Evolutionary conservation across 768 basidiomycete genomes (phyloP), one percentile per base, ranked within the genome.

Genomic region (Leccinum disarticulatum): DNA sequence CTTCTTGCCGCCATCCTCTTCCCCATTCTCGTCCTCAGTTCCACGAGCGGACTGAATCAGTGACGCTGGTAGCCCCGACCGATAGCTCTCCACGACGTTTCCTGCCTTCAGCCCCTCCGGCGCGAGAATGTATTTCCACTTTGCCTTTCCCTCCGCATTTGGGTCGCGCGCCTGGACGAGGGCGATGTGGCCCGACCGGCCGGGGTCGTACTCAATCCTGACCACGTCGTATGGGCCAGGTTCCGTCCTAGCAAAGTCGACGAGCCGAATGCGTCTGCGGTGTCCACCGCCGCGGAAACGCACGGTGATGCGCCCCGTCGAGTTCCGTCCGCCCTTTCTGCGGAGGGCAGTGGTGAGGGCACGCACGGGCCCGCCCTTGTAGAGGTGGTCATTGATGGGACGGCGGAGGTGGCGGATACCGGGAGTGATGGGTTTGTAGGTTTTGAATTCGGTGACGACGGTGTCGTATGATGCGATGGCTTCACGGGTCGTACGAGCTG

Each of bases 161-260:
- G 80, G 72, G 64, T 86, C 78, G 53, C 87, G 79, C 69, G 84
- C 87, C 70, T 81, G 81, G 69, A 98, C 70, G 60, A 99, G 82
- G 2, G 97, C 96, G 69, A 99, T 96, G 73, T 99, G 97, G 7
- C 92, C 93, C 36, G 88, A 91, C 48, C 97, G 83, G 4, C 91
- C 91, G 0, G 97, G 97, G 78, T 98, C 97, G 69, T 96, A 99
- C 77, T 98, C 97, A 64, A 99, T 92, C 51, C 97, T 84, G 4
- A 95, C 83, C 49, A 98, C 94, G 65, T 95, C 91, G 68, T 92
- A 91, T 36, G 87, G 77, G 9, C 96, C 96, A 1, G 84, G 79
- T 60, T 87, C 86, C n/a, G 77, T 75, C 56, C 97, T 83, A 73
- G 79, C 76, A 68, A 96, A 98, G 74, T 99, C 97, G 56, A 99